Conservation (phyloP, 805 yeast genomes). For the Maudiozyma bulderi region DNA sequence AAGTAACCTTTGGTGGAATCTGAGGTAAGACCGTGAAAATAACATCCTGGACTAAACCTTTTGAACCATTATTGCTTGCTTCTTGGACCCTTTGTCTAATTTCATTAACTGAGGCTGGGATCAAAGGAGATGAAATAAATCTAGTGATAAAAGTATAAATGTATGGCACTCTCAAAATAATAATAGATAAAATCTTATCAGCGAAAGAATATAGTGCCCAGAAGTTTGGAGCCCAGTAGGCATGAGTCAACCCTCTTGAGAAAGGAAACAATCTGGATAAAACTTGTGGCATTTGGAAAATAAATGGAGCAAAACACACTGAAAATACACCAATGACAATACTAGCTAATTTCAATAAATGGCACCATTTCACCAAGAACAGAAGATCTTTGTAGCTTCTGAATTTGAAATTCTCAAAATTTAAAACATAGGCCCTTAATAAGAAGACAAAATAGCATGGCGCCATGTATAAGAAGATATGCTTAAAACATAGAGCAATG, state of each 20-base stretch:
- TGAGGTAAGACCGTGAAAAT: conserved; percentile 72
- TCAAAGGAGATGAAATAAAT: conserved; percentile 26
- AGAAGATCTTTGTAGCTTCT: conserved; percentile 27
- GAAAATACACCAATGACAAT: conserved; percentile 54
- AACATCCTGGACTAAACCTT: conserved; percentile 89
- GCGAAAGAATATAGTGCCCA: conserved; percentile 90
- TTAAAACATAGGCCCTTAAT: conserved; percentile 59
- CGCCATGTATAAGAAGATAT: conserved; percentile 83
- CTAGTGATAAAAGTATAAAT: conserved; percentile 35
- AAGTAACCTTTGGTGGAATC: conserved; percentile 68
- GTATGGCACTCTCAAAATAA: conserved; percentile 31
- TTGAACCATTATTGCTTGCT: conserved; percentile 42
- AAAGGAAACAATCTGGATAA: conserved; percentile 77
- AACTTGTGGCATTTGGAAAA: conserved; percentile 55
- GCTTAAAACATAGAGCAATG: conserved; percentile 80
- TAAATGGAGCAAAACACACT: conserved; percentile 73
- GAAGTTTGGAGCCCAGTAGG: conserved; percentile 97
- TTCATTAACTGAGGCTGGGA: conserved; percentile 24
- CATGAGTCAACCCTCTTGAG: conserved; percentile 90
- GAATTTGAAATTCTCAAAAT: conserved; percentile 29
- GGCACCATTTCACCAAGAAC: conserved; percentile 41
- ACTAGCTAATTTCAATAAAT: conserved; percentile 50
- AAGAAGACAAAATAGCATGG: conserved; percentile 85
- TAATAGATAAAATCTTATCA: conserved; percentile 57
- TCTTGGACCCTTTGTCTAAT: conserved; percentile 25